phyloP scores from a whole-genome alignment of 441 rosid genomes.

The Erodium texanum region DNA sequence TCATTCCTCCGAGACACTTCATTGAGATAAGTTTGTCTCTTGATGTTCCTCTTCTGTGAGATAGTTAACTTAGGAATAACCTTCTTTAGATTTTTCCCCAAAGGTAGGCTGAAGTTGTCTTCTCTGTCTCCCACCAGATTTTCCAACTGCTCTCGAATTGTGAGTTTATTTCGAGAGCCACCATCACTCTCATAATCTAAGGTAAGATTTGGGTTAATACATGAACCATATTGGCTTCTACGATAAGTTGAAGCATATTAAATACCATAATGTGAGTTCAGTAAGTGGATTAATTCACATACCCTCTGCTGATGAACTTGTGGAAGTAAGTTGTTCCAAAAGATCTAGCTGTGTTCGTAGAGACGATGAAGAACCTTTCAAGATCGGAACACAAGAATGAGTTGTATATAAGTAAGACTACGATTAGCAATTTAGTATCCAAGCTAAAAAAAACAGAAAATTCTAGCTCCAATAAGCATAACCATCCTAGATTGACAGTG shows the following conservation, averaged over 20 bases:
- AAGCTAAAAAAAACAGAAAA: too few relatives aligned
- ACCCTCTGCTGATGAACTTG: slow-evolving; percentile 34
- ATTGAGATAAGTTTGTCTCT: slow-evolving; percentile 59
- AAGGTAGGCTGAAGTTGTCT: slow-evolving; percentile 56
- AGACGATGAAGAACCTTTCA: slow-evolving; percentile 54
- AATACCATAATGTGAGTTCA: too few relatives aligned
- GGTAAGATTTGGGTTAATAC: too few relatives aligned
- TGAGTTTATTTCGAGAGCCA: slow-evolving; percentile 18
- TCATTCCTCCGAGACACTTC: slow-evolving; percentile 89
- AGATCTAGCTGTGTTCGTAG: slow-evolving; percentile 62
- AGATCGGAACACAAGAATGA: too few relatives aligned
- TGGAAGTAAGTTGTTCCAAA: slow-evolving; percentile 63
- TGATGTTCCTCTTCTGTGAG: slow-evolving; percentile 92
- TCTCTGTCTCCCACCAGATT: slow-evolving; percentile 54
- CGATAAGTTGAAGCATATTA: too few relatives aligned
- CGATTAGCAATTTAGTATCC: too few relatives aligned
- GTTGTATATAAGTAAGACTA: too few relatives aligned
- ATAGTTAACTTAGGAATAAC: slow-evolving; percentile 55
- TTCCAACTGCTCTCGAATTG: slow-evolving; percentile 57
- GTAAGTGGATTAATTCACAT: too few relatives aligned
- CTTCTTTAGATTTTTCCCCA: slow-evolving; percentile 80
- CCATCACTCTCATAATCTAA: slow-evolving; percentile 39
- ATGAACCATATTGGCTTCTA: too few relatives aligned
- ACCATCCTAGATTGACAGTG: not conserved
- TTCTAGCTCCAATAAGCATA: too few relatives aligned